Evolutionary conservation across 768 basidiomycete species (phyloP).

Genomic region (Saitozyma sp.): DNA sequence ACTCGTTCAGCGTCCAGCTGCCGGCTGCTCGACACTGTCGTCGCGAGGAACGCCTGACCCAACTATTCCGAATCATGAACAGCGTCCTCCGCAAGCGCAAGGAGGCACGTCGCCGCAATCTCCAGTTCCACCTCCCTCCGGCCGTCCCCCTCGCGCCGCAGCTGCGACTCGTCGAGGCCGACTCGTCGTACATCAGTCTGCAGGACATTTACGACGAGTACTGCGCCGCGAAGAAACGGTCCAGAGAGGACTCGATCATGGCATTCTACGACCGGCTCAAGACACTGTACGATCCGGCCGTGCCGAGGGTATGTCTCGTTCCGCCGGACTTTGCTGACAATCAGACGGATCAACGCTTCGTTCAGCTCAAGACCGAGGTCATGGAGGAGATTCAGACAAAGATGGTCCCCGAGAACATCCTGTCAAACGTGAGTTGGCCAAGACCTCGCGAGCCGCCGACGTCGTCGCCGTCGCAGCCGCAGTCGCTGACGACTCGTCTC

Average conservation of each 20-base stretch:
- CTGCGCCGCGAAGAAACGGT: conserved; percentile 71
- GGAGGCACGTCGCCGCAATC: conserved; percentile 86
- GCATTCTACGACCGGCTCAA: conserved; percentile 80
- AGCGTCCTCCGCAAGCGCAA: conserved; percentile 84
- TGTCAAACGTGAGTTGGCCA: conserved; percentile 66
- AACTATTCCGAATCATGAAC: conserved; percentile 91
- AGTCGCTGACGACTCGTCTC: conserved; percentile 14
- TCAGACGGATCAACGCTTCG: conserved; percentile 30
- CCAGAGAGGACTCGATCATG: conserved; percentile 83
- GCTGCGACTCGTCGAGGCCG: conserved; percentile 83
- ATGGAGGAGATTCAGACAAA: conserved; percentile 84
- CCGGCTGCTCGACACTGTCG: conserved; percentile 81
- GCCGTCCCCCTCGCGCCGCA: conserved; percentile 74
- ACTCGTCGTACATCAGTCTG: conserved; percentile 83
- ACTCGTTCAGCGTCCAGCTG: conserved; percentile 86
- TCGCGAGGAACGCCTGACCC: conserved; percentile 87
- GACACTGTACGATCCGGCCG: conserved; percentile 46
- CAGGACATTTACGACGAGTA: conserved; percentile 93
- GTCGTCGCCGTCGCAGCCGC: not conserved
- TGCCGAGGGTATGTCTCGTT: conserved; percentile 23
- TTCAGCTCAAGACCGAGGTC: conserved; percentile 63
- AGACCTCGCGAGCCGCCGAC: not conserved
- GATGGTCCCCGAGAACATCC: conserved; percentile 82
- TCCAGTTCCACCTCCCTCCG: conserved; percentile 86
- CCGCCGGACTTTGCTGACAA: not conserved